Percentiles rank a stretch among this genome's conserved stretches.
phyloP scores from a whole-genome alignment of 805 yeast genomes.

The Candida palmyrensis region DNA sequence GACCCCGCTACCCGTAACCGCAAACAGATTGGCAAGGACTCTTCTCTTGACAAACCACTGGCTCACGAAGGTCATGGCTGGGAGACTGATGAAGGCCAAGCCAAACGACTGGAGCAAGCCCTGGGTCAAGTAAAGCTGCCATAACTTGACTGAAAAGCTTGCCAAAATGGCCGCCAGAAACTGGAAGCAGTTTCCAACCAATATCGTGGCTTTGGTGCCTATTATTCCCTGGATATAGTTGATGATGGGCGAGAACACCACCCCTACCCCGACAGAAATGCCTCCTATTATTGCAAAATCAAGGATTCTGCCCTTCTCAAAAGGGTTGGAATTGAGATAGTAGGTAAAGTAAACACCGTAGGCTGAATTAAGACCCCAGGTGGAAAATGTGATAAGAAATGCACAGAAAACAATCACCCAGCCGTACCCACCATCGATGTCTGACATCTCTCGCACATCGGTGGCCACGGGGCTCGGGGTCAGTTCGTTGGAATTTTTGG shows the following conservation, averaged over 20 bases:
- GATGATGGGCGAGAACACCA: conserved; percentile 47
- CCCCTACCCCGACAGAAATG: conserved; percentile 52
- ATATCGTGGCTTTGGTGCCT: conserved; percentile 36
- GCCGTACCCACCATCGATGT: conserved; percentile 59
- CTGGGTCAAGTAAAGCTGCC: conserved; percentile 62
- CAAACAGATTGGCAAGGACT: conserved; percentile 46
- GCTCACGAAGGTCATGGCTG: conserved; percentile 53
- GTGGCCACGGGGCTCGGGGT: no score
- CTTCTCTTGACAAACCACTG: conserved; percentile 63
- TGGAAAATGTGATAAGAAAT: conserved; percentile 45
- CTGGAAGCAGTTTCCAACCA: conserved; percentile 41
- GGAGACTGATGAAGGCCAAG: conserved; percentile 47
- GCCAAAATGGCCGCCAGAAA: conserved; percentile 53
- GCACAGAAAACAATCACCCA: conserved; percentile 62
- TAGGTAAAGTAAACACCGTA: conserved; percentile 60
- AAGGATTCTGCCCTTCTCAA: conserved; percentile 48
- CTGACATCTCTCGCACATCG: no score
- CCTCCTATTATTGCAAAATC: conserved; percentile 71
- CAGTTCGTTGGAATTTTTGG: no score
- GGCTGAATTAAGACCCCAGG: conserved; percentile 74
- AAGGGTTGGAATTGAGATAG: conserved; percentile 46
- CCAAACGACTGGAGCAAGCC: conserved; percentile 58
- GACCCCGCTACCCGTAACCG: conserved; percentile 47
- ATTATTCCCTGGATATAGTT: conserved; percentile 41
- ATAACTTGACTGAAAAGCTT: conserved; percentile 47